Evolutionary conservation across 2,329 filamentous ascomycete genomes (phyloP), one percentile per base, ranked within the genome.

Genomic region (Myriosclerotinia scirpicola): DNA sequence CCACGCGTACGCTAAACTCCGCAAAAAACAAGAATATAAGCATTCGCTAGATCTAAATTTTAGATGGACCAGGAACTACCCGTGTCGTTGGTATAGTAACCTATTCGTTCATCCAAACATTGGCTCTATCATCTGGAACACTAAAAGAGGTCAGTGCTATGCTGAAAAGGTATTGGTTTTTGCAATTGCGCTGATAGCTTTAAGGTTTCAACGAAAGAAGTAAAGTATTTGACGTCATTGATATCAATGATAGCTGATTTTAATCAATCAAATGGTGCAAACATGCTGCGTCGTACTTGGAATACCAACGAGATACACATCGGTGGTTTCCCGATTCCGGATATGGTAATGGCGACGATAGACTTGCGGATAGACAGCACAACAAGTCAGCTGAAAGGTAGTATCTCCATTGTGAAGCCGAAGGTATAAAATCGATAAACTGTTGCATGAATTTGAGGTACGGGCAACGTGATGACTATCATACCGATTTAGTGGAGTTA

Each of bases 71-170:
- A 65, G 64, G 14, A 38, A 61, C 38, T 52, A 59, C 54, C 64
- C 55, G 64, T 61, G 63, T 36, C 54, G 17, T 20, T 15, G 20
- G 26, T 20, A 53, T 52, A 30, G 11, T 30, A 26, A n/a, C n/a
- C n/a, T n/a, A n/a, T n/a, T 11, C 11, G 5, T n/a, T 14, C 22
- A 60, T 65, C 46, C 55, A 48, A 34, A 44, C 44, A 54, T 53
- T 65, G 36, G 46, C 64, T n/a, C 17, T 2, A 60, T 60, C 46
- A 44, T 60, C 55, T 65, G 64, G n/a, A 60, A 65, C 55, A 22
- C 20, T 26, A 52, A 9, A 50, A 40, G 15, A 50, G 42, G 42
- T 26, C 26, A 22, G 46, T 65, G 17, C 46, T 15, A 42, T 22
- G n/a, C 54, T 52, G 26, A 38, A 50, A 42, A 12, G 14, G 9